Evolutionary conservation across 305 asterid species (phyloP).

Genomic region (Fraxinus albicans): DNA sequence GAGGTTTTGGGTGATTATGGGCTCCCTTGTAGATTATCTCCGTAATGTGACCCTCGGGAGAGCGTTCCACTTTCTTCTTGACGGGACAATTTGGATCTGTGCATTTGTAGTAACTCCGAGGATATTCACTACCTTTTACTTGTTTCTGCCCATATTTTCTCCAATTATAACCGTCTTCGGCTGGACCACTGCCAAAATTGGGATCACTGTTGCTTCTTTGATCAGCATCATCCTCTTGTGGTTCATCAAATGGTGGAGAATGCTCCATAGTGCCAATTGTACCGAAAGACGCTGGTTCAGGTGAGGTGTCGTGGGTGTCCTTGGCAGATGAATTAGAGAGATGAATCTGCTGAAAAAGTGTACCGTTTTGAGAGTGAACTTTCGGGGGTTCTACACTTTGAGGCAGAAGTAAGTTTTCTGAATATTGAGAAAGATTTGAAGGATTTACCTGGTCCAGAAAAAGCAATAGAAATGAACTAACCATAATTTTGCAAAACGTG

Average conservation of each 20-base stretch:
- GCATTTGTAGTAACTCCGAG: constrained; percentile 71
- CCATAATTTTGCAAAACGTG: not conserved
- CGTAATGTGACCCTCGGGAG: constrained; percentile 51
- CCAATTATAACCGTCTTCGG: constrained; percentile 71
- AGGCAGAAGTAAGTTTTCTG: constrained; percentile 34
- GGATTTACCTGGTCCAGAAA: constrained; percentile 29
- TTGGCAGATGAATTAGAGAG: constrained; percentile 39
- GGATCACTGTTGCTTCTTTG: constrained; percentile 25
- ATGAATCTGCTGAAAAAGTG: constrained; percentile 36
- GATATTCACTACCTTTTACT: constrained; percentile 64
- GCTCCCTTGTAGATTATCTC: constrained; percentile 60
- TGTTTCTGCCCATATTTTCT: constrained; percentile 73
- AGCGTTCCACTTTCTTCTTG: constrained; percentile 65
- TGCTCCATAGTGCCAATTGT: constrained; percentile 32
- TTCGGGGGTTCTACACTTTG: constrained; percentile 34
- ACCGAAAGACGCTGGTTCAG: constrained; percentile 37
- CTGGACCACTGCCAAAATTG: constrained; percentile 19
- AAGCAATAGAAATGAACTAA: constrained; percentile 21
- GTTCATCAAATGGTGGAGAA: constrained; percentile 50
- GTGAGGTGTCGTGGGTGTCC: constrained; percentile 28
- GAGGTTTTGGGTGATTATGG: constrained; percentile 63
- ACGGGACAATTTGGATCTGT: constrained; percentile 49
- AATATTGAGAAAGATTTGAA: constrained; percentile 29
- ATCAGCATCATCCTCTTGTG: constrained; percentile 43
- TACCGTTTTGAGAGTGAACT: constrained; percentile 21